phyloP scores from a whole-genome alignment of 768 basidiomycete species.

The Trametes cinnabarina region DNA sequence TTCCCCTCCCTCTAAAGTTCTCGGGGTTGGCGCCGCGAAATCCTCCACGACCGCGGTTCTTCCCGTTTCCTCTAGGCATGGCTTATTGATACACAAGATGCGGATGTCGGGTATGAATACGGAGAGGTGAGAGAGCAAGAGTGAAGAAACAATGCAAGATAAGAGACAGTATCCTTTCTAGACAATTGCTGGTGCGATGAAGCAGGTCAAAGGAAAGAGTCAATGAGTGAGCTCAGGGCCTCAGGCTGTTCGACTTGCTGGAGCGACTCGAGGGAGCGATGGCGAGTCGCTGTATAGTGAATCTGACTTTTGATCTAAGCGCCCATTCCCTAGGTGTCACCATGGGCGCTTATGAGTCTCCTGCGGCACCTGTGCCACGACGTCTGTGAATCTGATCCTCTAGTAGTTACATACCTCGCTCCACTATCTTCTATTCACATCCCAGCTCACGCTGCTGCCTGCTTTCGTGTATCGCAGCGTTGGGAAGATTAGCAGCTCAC shows the following conservation, averaged over 20 bases:
- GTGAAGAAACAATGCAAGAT: not conserved
- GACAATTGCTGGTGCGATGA: not conserved
- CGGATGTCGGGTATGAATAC: not conserved
- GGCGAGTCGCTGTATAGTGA: too few relatives aligned
- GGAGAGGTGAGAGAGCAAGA: not conserved
- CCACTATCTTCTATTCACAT: too few relatives aligned
- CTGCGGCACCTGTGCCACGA: too few relatives aligned
- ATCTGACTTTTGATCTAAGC: conserved; percentile 2
- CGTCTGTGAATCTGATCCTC: too few relatives aligned
- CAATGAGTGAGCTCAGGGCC: not conserved
- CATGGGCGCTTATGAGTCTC: not conserved
- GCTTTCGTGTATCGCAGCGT: too few relatives aligned
- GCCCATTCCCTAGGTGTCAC: not conserved
- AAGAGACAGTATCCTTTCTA: not conserved
- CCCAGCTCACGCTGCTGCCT: too few relatives aligned
- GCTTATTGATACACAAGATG: conserved; percentile 18
- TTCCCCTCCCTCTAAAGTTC: conserved; percentile 24
- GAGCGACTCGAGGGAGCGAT: too few relatives aligned
- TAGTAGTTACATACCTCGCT: too few relatives aligned
- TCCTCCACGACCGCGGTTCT: conserved; percentile 18
- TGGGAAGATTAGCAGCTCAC: too few relatives aligned
- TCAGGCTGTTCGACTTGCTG: too few relatives aligned
- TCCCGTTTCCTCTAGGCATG: conserved; percentile 24
- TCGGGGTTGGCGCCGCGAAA: conserved; percentile 16
- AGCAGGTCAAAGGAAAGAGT: not conserved